Evolutionary conservation across 345 rosid genomes (phyloP), one percentile per base, ranked within the genome.

Genomic region (Lumnitzera littorea): DNA sequence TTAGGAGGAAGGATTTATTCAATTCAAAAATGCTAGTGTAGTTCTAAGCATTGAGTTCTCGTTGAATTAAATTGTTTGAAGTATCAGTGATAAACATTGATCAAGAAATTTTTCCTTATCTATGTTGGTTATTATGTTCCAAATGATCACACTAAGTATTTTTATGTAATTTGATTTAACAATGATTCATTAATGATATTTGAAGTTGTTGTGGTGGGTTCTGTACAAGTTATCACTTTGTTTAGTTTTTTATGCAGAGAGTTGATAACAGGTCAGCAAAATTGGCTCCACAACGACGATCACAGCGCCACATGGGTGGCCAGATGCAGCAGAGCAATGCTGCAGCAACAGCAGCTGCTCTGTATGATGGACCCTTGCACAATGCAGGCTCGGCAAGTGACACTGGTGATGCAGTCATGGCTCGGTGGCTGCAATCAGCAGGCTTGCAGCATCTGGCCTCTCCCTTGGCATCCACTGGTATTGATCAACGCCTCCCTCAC

Each of bases 291-390:
- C 99, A 88, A 80, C 90, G 86, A 80, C 91, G 99, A 72, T 91
- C 96, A 60, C 99, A 94, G 91, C 99, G 99, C 97, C 99, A 70
- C 97, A 78, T 78, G 84, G 95, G 96, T 63, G 97, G 99, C 91
- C 97, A 90, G 82, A 80, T 91, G 99, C 97, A 86, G 95, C 99
- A 91, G 81, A 80, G 62, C 74, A 86, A 82, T 76, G 87, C 88
- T 72, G 96, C 97, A 57, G 87, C 97, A 51, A 24, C 43, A 12
- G 76, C 90, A 57, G 78, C 96, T 55, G 80, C 98, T 70, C 75
- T 95, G 16, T 95, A 80, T 62, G 99, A 95, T 74, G 94, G 84
- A 62, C 52, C 91, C 62, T 59, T 84, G 81, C 84, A 70, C 61
- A 82, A 76, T 84, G 84, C 88, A 3, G 89, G 81, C 48, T 70